Evolutionary conservation across 2,329 filamentous ascomycete species (phyloP).

Genomic region (Bipolaris zeicola): DNA sequence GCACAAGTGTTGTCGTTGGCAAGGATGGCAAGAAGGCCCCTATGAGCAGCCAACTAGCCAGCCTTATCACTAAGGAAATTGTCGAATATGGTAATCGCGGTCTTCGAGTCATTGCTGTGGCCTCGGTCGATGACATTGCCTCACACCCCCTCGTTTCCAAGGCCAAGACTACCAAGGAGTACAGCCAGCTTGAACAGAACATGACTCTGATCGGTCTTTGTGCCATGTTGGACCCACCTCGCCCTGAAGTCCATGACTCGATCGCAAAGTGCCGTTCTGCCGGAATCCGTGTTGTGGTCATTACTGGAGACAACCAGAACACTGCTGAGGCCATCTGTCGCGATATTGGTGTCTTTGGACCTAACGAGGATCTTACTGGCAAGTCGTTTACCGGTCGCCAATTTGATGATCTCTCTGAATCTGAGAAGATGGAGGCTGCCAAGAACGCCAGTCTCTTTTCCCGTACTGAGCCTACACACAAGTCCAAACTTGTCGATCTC

Average conservation of each 20-base stretch:
- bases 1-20: constrained; percentile 80
- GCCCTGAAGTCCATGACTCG: constrained; percentile 84
- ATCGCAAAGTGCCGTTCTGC: constrained; percentile 89
- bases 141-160: constrained; percentile 71
- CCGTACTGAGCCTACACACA: constrained; percentile 92
- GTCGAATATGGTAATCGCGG: constrained; percentile 90
- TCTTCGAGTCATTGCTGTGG: constrained; percentile 92
- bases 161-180: constrained; percentile 83
- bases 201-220: constrained; percentile 94
- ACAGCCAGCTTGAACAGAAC: constrained; percentile 85
- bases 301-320: constrained; percentile 97
- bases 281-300: constrained; percentile 95
- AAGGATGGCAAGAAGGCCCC: constrained; percentile 76
- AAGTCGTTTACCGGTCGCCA: constrained; percentile 96
- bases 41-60: constrained; percentile 70
- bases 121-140: constrained; percentile 77
- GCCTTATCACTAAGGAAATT: constrained; percentile 77
- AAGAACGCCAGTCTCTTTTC: constrained; percentile 91
- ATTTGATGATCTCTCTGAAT: constrained; percentile 82
- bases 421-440: constrained; percentile 81
- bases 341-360: constrained; percentile 90
- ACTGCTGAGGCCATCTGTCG: constrained; percentile 98
- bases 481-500: constrained; percentile 96
- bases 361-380: constrained; percentile 79
- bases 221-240: constrained; percentile 95